A percentile compares a stretch with the other conserved stretches of the same genome.
Evolutionary conservation across 495 filamentous ascomycete species (phyloP).

Genomic region (Ramalina intermedia): DNA sequence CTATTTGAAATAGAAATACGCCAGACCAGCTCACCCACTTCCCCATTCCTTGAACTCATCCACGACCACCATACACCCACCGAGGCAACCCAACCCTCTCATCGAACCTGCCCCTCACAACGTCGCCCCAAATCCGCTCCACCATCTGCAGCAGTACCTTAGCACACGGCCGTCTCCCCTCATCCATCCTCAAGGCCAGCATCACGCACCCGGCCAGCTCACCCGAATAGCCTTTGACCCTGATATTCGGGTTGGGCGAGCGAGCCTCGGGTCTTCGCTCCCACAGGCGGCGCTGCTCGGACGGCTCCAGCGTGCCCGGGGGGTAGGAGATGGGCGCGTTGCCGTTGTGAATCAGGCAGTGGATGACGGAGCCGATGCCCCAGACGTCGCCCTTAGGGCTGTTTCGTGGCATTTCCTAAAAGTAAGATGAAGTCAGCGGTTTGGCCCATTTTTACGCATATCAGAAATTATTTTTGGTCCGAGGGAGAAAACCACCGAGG

Average conservation of each 20-base stretch:
- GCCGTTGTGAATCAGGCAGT: conserved; percentile 3
- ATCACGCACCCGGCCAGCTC: neutral
- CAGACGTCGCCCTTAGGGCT: conserved; percentile 89
- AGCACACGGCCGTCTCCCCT: neutral
- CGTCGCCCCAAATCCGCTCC: neutral
- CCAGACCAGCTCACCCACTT: too few species aligned
- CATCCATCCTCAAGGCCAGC: neutral
- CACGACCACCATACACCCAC: too few species aligned
- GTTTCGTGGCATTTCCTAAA: conserved; percentile 71
- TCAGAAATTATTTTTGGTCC: too few species aligned
- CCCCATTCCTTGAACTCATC: too few species aligned
- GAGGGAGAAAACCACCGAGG: too few species aligned
- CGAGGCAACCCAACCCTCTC: too few species aligned
- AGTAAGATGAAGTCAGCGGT: conserved; percentile 23
- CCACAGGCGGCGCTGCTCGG: neutral
- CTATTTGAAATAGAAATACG: too few species aligned
- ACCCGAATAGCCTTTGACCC: neutral
- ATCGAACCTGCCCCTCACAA: too few species aligned
- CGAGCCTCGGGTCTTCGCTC: neutral
- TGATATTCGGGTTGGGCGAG: neutral
- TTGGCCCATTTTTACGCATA: too few species aligned
- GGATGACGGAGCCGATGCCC: conserved; percentile 50
- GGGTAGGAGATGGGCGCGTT: neutral
- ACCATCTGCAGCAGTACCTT: neutral
- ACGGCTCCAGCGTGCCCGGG: neutral